A percentile compares a stretch with the other conserved stretches of the same genome.
These are phyloP conservation scores for Kazachstania taianensis DNA, from an alignment of 805 yeast genomes.

Conservation along the genomic window DNA sequence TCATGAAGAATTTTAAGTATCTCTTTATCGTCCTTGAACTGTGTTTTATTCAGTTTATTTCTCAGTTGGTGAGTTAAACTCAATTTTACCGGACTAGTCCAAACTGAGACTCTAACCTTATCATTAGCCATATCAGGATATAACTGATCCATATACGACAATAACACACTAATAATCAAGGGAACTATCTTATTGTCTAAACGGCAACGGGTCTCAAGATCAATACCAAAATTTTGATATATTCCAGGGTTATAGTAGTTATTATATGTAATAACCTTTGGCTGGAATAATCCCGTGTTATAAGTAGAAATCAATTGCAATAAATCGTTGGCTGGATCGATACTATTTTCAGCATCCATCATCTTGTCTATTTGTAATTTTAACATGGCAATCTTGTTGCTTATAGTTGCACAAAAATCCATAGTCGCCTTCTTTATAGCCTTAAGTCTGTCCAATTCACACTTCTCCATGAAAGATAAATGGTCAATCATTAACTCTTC, in stretches of 20 bases:
- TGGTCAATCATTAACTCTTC: conserved; percentile 70
- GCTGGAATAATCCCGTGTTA: conserved; percentile 65
- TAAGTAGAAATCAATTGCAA: conserved; percentile 55
- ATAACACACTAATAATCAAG: conserved; percentile 46
- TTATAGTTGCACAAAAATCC: conserved; percentile 59
- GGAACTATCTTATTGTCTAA: conserved; percentile 70
- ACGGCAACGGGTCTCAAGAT: conserved; percentile 58
- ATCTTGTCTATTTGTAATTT: conserved; percentile 52
- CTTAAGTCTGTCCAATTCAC: conserved; percentile 67
- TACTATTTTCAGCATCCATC: conserved; percentile 55
- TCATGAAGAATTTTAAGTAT: conserved; percentile 27
- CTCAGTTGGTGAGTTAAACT: conserved; percentile 53
- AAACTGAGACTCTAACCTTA: conserved; percentile 51
- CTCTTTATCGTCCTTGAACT: conserved; percentile 26
- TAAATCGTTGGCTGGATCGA: conserved; percentile 61
- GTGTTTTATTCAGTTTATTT: conserved; percentile 35
- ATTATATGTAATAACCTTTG: conserved; percentile 64
- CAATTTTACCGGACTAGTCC: conserved; percentile 60
- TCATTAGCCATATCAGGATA: conserved; percentile 67
- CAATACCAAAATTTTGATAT: conserved; percentile 70
- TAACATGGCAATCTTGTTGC: conserved; percentile 48
- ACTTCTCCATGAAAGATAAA: conserved; percentile 65
- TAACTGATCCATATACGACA: conserved; percentile 55
- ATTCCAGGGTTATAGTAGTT: conserved; percentile 66
- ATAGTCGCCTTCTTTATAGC: conserved; percentile 68